Evolutionary conservation across 2,329 filamentous ascomycete species (phyloP).

Genomic region (Byssochlamys sp.): DNA sequence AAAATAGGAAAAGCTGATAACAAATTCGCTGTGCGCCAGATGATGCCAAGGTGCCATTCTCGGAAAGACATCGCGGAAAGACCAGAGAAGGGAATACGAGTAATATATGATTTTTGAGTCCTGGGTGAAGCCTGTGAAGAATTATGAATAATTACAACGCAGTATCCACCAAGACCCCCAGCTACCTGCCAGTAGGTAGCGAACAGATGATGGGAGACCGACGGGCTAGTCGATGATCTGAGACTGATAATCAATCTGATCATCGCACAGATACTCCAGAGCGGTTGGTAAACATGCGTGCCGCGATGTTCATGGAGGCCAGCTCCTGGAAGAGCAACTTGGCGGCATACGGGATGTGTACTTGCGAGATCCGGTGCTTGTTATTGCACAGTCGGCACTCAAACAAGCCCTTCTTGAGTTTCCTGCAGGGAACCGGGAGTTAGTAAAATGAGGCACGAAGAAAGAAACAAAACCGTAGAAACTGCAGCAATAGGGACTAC

Average conservation of each 20-base stretch:
- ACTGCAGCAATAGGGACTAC: neutral
- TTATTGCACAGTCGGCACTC: conserved; percentile 97
- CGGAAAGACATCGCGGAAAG: conserved; percentile 1
- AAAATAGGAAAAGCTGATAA: conserved; percentile 5
- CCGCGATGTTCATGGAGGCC: conserved; percentile 95
- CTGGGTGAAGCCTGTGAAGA: neutral
- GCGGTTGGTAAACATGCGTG: conserved; percentile 83
- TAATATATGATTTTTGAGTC: neutral
- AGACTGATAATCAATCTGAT: neutral
- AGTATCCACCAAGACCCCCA: neutral
- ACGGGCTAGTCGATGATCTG: neutral
- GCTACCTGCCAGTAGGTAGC: neutral
- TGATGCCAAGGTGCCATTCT: conserved; percentile 12
- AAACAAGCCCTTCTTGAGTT: conserved; percentile 89
- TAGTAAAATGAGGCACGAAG: conserved; percentile 19
- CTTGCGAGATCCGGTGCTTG: conserved; percentile 96
- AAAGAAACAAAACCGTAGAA: conserved; percentile 5
- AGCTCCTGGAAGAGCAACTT: conserved; percentile 98
- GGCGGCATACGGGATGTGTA: conserved; percentile 94
- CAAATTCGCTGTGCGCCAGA: conserved; percentile 16
- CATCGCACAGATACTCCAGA: conserved; percentile 35
- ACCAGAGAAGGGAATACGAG: neutral
- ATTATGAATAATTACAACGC: neutral
- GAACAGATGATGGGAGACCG: neutral
- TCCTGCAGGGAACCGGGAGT: conserved; percentile 43